A percentile compares a stretch with the other conserved stretches of the same genome.
Evolutionary conservation across 208 protist genomes (phyloP).

Genomic region (Trichomonas vaginalis): DNA sequence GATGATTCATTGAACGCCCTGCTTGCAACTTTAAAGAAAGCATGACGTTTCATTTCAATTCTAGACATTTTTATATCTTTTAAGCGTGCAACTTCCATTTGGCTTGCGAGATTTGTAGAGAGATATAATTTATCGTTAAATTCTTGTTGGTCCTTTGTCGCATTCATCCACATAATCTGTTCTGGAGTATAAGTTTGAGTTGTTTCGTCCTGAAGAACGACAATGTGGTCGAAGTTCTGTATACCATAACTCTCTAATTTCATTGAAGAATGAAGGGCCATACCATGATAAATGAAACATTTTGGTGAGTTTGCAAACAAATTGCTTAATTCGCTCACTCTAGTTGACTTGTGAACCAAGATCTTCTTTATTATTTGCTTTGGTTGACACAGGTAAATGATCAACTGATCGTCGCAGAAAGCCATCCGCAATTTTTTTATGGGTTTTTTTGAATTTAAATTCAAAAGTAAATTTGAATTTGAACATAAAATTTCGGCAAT

Average conservation of each 20-base stretch:
- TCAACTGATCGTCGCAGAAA: not conserved
- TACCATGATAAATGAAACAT: not conserved
- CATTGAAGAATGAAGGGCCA: not conserved
- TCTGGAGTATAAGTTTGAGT: not conserved
- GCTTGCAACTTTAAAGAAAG: not conserved
- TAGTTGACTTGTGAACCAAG: not conserved
- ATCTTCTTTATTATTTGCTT: not conserved
- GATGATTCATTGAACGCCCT: not conserved
- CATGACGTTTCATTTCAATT: not conserved
- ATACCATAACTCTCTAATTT: not conserved
- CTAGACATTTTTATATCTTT: not conserved
- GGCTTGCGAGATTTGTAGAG: not conserved
- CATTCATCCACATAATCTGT: not conserved
- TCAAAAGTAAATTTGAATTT: too few species aligned
- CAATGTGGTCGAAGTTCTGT: not conserved
- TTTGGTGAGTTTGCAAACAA: not conserved
- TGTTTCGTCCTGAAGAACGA: not conserved
- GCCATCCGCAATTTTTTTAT: too few species aligned
- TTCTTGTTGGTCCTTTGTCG: not conserved
- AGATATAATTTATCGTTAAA: not conserved
- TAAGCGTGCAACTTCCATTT: not conserved
- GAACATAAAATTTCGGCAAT: too few species aligned
- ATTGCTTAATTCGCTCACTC: not conserved
- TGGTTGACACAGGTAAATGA: not conserved
- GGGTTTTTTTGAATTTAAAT: too few species aligned